Percentiles rank a stretch among this genome's conserved stretches.
Conservation (phyloP, 441 rosid species). For the Aleurites moluccanus region DNA sequence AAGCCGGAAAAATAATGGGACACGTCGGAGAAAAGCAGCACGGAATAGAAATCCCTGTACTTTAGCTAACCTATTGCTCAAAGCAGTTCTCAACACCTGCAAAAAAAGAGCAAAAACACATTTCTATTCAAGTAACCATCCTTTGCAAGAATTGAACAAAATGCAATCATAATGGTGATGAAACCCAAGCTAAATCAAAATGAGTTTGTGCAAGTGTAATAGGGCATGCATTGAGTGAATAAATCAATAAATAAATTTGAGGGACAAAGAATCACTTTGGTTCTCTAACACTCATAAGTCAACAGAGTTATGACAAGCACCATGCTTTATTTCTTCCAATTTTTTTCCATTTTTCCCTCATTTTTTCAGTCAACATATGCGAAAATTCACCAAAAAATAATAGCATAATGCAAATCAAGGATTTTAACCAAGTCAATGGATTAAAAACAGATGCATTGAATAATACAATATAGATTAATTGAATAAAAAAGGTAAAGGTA, state of each 20-base stretch:
- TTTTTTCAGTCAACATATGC: background rate
- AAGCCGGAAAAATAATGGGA: slow-evolving; percentile 79
- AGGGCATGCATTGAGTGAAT: background rate
- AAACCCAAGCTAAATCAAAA: background rate
- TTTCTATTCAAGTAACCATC: background rate
- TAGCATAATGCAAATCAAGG: background rate
- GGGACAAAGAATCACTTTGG: background rate
- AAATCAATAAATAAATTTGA: background rate
- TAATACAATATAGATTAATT: background rate
- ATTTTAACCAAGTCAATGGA: background rate
- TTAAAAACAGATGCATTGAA: background rate
- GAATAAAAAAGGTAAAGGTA: background rate
- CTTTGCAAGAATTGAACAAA: background rate
- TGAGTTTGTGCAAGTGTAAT: background rate
- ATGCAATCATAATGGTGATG: background rate
- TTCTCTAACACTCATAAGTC: background rate
- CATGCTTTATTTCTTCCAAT: background rate
- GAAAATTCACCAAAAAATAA: background rate
- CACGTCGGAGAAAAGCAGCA: slow-evolving; percentile 94
- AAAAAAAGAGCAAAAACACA: slow-evolving; percentile 23
- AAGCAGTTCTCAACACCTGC: slow-evolving; percentile 87
- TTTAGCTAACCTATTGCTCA: slow-evolving; percentile 97
- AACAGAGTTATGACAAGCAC: background rate
- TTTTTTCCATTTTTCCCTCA: background rate
- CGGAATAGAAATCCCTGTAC: slow-evolving; percentile 98